Base-by-base conservation (phyloP, 352 stramenopile species). In the Phytophthora vignae region DNA sequence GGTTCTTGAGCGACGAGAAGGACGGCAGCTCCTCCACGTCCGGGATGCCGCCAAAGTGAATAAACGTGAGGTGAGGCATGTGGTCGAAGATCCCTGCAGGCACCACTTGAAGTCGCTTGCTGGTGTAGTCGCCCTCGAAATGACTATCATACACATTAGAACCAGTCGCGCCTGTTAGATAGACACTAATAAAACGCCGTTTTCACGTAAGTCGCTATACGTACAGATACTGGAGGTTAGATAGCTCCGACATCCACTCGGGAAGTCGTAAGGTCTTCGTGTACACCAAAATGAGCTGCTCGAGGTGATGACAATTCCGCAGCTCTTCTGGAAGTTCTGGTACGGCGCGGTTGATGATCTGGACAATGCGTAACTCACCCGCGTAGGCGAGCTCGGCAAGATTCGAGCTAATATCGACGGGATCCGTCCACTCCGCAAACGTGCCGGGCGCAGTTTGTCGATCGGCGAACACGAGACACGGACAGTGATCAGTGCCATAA, bases 271-370 rank as follows among this genome's bases (percentile, higher is more conserved):
- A 36, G 0, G 68, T 82, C 29, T 84, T 80, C 5, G 74, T 79
- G 60, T 82, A 79, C 0, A 84, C 54, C 11, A 82, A 54, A 46
- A 82, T 81, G 9, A 79, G 58, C 36, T 79, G 72, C 25, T 76
- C 58, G 2, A 87, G 68, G 7, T 85, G 38, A 11, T 66, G 61
- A 50, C 79, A 87, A 0, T 67, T 65, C 17, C 63, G 59, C 21
- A 90, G 67, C 14, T 70, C 52, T 4, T 77, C 73, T 5, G 79
- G 81, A 1, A 89, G 44, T 17, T 66, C 64, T 11, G 74, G 60
- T 0, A 90, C 21, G 19, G 69, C 69, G 3, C 61, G 75, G 27
- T 90, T 90, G 22, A 85, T 76, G 33, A 90, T 74, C 55, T 86
- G 76, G 14, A 90, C 60, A 14, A 77, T 77, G 12, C 73, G 74